A percentile compares a stretch with the other conserved stretches of the same genome.
phyloP scores from a whole-genome alignment of 345 rosid genomes.

The Arabis hirsuta region DNA sequence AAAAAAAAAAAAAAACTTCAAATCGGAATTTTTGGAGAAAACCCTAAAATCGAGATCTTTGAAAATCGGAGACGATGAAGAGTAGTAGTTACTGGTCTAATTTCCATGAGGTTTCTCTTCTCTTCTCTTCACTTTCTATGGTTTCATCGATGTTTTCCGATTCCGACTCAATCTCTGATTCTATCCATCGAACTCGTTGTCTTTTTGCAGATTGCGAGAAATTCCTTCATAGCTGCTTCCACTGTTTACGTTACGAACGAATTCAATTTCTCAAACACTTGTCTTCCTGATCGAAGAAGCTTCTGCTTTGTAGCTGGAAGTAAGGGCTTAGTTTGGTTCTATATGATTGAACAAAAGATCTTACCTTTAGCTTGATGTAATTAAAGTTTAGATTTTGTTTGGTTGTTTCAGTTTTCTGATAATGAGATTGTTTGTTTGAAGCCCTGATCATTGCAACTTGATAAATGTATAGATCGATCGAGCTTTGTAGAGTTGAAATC shows the following conservation, averaged over 20 bases:
- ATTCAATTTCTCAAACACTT: constrained; percentile 34
- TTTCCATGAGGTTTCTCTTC: constrained; percentile 32
- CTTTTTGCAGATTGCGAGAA: constrained; percentile 32
- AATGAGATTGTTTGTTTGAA: not conserved
- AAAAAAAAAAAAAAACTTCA: not conserved
- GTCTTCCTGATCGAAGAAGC: constrained; percentile 36
- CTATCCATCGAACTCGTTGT: not conserved
- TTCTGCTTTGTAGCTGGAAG: constrained; percentile 31
- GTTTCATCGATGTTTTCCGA: not conserved
- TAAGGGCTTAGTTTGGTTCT: constrained; percentile 7
- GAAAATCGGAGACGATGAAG: constrained; percentile 35
- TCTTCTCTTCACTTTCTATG: not conserved
- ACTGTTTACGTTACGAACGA: constrained; percentile 32
- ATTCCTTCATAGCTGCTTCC: constrained; percentile 39
- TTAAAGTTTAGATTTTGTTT: not conserved
- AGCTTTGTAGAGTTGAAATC: constrained; percentile 56
- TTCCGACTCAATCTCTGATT: constrained; percentile 11
- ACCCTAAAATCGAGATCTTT: constrained; percentile 33
- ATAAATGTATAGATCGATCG: constrained; percentile 49
- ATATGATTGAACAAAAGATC: not conserved
- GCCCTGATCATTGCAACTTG: constrained; percentile 1
- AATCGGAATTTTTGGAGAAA: constrained; percentile 28
- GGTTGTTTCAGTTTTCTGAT: not conserved
- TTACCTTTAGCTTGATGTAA: constrained; percentile 3
- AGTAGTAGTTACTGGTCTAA: constrained; percentile 33